Conservation (phyloP, 1,139 yeast species). For the Pichia sp. region DNA sequence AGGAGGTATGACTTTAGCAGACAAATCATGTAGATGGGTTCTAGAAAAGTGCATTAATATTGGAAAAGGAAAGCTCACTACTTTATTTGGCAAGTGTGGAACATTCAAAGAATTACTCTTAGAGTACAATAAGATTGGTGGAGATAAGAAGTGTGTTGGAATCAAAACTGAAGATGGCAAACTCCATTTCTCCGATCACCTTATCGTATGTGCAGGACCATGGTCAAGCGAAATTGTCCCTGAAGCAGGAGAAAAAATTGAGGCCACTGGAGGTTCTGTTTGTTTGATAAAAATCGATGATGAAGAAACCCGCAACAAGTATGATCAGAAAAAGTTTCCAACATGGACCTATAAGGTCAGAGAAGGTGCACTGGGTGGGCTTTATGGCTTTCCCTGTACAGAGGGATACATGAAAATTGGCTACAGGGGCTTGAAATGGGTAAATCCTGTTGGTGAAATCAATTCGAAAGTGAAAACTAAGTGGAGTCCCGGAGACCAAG, state of each 20-base stretch:
- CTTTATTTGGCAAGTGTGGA: constrained; percentile 25
- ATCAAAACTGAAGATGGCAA: constrained; percentile 34
- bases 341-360: constrained; percentile 27
- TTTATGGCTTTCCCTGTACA: constrained; percentile 28
- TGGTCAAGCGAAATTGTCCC: constrained; percentile 38
- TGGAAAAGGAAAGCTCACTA: constrained; percentile 18
- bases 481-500: constrained; percentile 19
- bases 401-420: constrained; percentile 27
- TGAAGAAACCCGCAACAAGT: constrained; percentile 15
- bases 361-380: constrained; percentile 27
- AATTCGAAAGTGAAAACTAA: constrained; percentile 25
- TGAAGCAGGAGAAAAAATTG: constrained; percentile 34
- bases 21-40: constrained; percentile 34
- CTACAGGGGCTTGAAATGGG: constrained; percentile 27
- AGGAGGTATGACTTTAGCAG: constrained; percentile 37
- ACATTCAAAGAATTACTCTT: constrained; percentile 16
- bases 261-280: constrained; percentile 36
- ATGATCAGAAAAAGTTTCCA: constrained; percentile 22
- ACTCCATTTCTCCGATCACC: constrained; percentile 33
- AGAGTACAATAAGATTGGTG: constrained; percentile 10
- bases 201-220: constrained; percentile 39
- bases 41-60: constrained; percentile 21
- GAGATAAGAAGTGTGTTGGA: constrained; percentile 25
- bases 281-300: constrained; percentile 21
- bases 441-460: constrained; percentile 19